Base-by-base conservation (phyloP, 1,284 basidiomycete species). In the Cryptococcus deneoformans region DNA sequence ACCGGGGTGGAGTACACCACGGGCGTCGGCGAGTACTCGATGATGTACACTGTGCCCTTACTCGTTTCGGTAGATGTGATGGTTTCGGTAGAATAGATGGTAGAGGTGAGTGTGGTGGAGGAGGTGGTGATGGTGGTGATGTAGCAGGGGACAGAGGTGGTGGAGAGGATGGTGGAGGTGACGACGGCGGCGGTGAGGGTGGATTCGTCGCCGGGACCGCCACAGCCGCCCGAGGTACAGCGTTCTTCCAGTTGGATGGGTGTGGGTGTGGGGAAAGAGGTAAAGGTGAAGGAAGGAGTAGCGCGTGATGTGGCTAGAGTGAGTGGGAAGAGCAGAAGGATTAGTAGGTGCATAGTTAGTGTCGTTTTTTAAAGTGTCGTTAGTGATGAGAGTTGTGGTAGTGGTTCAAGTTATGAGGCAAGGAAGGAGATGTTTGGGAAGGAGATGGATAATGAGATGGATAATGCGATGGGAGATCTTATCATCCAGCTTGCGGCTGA, bases 131-230 rank as follows among this genome's bases (percentile, higher is more conserved):
- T 67, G 10, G 64, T 66, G n/a, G 70, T 70, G 34, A 66, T 63
- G 48, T 68, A 69, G 45, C 70, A 72, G 10, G 70, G 70, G 29
- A 72, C 67, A 24, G 63, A 63, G 12, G 70, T 72, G 12, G 67
- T 64, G 29, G 51, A 57, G 11, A 69, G 34, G 38, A 72, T 68
- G 20, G 70, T 72, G 7, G 64, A 61, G 9, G 70, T 72, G 53
- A 72, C 65, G 6, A 58, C 54, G 6, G 53, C 42, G 0, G 70
- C 69, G 46, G 56, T 50, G 9, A 72, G 59, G 34, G 66, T 63
- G 9, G 54, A 52, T 12, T 54, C 65, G 7, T 50, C 42, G 7
- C 65, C 63, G 10, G 59, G 59, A 20, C 48, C 62, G 6, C 51
- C 50, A 45, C 67, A 71, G 20, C 56, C 48, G 11, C 61, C 61